phyloP scores from a whole-genome alignment of 371 early-diverging fungal species.

The Globomyces sp. region DNA sequence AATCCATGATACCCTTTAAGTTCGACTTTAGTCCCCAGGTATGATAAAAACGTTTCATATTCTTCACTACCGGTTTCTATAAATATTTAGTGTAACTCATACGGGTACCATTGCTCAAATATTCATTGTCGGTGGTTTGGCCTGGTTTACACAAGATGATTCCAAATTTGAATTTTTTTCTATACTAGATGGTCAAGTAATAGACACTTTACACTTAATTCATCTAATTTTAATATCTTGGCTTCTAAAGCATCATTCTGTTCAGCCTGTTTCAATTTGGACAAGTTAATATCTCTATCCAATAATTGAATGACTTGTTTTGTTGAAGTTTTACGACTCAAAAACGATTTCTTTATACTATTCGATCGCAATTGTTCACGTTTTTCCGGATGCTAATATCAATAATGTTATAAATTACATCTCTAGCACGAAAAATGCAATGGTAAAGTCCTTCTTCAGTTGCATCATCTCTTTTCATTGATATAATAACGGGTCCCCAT shows the following conservation, averaged over 20 bases:
- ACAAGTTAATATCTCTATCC: conserved; percentile 27
- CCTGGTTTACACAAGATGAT: conserved; percentile 33
- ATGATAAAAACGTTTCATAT: conserved; percentile 53
- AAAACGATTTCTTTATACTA: conserved; percentile 17
- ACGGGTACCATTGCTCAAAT: conserved; percentile 37
- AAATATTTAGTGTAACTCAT: neutral
- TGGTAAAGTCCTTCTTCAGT: conserved; percentile 12
- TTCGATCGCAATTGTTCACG: conserved; percentile 16
- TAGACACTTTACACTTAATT: conserved; percentile 30
- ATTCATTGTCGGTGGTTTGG: conserved; percentile 42
- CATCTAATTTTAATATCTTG: conserved; percentile 35
- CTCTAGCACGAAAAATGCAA: conserved; percentile 33
- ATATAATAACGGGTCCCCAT: conserved; percentile 33
- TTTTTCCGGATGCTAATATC: conserved; percentile 17
- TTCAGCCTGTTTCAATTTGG: conserved; percentile 29
- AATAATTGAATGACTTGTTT: conserved; percentile 30
- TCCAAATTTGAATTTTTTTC: conserved; percentile 39
- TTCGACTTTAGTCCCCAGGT: conserved; percentile 68
- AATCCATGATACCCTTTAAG: conserved; percentile 76
- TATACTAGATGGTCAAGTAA: conserved; percentile 4
- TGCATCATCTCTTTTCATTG: conserved; percentile 19
- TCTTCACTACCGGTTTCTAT: neutral
- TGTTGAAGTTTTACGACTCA: conserved; percentile 15
- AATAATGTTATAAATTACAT: conserved; percentile 19
- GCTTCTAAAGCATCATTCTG: conserved; percentile 22